Conservation (phyloP, 2,329 filamentous ascomycete species). For the Canariomyces notabilis region DNA sequence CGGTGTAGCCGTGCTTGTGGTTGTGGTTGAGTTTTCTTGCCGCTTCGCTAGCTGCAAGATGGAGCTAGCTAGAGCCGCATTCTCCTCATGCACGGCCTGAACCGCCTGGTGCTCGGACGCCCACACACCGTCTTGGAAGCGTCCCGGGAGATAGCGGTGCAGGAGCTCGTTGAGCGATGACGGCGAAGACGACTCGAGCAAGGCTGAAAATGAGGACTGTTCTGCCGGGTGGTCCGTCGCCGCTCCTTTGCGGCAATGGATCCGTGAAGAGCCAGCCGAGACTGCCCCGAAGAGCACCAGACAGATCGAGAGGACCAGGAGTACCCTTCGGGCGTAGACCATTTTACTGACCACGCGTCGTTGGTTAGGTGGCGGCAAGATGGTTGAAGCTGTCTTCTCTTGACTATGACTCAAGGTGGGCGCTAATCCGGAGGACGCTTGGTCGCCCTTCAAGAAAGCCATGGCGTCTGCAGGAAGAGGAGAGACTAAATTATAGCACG, state of each 20-base stretch:
- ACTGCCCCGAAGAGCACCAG: conserved; percentile 13
- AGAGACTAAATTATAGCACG: not conserved
- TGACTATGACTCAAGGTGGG: conserved; percentile 10
- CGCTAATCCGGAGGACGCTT: conserved; percentile 10
- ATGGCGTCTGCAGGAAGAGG: conserved; percentile 8
- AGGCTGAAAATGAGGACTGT: conserved; percentile 18
- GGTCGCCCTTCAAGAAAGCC: conserved; percentile 9
- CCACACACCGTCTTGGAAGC: conserved; percentile 65
- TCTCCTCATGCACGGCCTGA: conserved; percentile 55
- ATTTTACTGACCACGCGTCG: conserved; percentile 11
- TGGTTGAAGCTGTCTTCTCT: conserved; percentile 9
- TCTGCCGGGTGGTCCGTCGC: not conserved
- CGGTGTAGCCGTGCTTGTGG: conserved; percentile 7
- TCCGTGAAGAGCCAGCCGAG: conserved; percentile 8
- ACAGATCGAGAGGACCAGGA: conserved; percentile 12
- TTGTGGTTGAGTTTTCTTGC: conserved; percentile 33
- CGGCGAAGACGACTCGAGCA: conserved; percentile 52
- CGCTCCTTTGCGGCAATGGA: conserved; percentile 13
- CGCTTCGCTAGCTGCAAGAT: conserved; percentile 62
- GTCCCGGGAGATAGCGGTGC: conserved; percentile 55
- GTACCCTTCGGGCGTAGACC: conserved; percentile 6
- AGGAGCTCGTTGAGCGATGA: conserved; percentile 62
- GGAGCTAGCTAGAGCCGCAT: conserved; percentile 57
- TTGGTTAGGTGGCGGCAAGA: conserved; percentile 5
- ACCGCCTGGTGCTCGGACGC: conserved; percentile 59